Evolutionary conservation across 305 asterid genomes (phyloP), one percentile per base, ranked within the genome.

Genomic region (Solanum aculeatissimum): DNA sequence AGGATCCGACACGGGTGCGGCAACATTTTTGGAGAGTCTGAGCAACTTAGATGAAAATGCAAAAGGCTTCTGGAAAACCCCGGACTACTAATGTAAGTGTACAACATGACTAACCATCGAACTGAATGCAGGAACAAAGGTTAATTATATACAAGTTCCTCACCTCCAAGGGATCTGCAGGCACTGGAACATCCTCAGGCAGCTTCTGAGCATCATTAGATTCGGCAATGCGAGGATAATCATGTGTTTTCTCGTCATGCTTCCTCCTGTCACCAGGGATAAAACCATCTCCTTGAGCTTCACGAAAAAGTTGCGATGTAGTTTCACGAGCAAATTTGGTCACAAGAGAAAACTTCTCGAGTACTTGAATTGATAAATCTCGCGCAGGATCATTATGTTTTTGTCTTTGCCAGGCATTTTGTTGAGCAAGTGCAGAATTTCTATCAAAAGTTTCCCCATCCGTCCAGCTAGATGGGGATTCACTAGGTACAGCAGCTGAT

Each of bases 251-350:
- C n/a, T 90, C 92, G 63, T 82, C 89, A 81, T 83, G 89, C 83
- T 91, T 94, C 89, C 88, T 91, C 88, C 87, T 91, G 70, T 92
- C 95, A 86, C 87, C 91, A 86, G 93, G 85, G 84, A 90, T 18
- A 86, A 88, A 92, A 82, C 91, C 90, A 89, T 94, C 97, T 86
- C 85, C 58, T 58, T 85, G 89, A 89, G 89, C 88, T 66, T 97
- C 99, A 85, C 97, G 91, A 84, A 97, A 95, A 83, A 97, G 92
- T 89, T 97, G 99, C 82, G 98, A 95, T 89, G 99, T 97, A 78
- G 99, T 94, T 92, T 97, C 99, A 84, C 99, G 99, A 85, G 99
- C 99, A 92, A 97, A 94, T 89, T 97, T 89, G 57, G 99, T 97
- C 85, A 95, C 99, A 86, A 95, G 98, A 45, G 99, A 97, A 87